Base-by-base conservation (phyloP, 192 early-diverging fungal species). In the Podila minutissima region DNA sequence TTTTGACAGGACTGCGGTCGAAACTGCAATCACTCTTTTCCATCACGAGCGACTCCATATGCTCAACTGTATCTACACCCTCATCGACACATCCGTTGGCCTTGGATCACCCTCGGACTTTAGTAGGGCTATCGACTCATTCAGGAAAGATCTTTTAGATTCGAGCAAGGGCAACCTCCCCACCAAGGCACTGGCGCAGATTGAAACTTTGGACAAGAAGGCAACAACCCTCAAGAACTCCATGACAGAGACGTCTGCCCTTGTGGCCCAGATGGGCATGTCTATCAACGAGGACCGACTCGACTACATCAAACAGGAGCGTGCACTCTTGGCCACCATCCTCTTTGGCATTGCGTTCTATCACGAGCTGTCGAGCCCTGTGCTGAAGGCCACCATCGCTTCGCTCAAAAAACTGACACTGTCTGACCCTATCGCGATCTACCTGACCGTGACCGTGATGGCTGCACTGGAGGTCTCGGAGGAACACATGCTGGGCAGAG, bases 11-110 rank as follows among this genome's bases (percentile, higher is more conserved):
- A 88, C 87, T 20, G 85, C 89, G 3, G 85, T 87, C 26, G 91
- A 94, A 46, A 88, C 90, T 0, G 89, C 93, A 2, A 88, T 95
- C 12, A 48, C 90, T 22, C 70, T 93, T 62, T 96, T 90, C 76
- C 89, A 91, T 71, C 69, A 76, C 41, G 94, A 96, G 63, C 75
- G 91, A 59, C 85, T 88, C 48, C 89, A 90, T 31, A 72, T 92
- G 51, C 82, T 94, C 20, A 69, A 84, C 51, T 74, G 84, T 68
- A 68, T 95, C 5, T 74, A 83, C 57, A 83, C 75, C 32, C 82
- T 95, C 55, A 69, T 94, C 64, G 82, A 84, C 2, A 88, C 82
- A 46, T 84, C 88, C 15, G 75, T 81, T 26, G 88, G 87, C 66
- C 68, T 65, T 1, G 74, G 74, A 49, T 72, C 90, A 13, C 71